phyloP scores from a whole-genome alignment of 768 basidiomycete species.

The Panaeolus papilionaceus region DNA sequence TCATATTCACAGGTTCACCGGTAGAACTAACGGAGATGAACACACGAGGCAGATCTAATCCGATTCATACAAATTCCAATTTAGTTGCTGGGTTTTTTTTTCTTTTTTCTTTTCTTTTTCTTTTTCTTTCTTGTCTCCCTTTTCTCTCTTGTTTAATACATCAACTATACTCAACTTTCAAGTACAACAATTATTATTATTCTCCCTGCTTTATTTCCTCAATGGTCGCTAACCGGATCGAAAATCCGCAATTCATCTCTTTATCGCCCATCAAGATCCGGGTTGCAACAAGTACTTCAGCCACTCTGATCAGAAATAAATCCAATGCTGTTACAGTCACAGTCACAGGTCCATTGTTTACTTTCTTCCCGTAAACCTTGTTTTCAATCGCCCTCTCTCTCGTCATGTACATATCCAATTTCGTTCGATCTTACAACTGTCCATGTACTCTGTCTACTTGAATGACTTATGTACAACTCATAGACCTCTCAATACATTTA shows the following conservation, averaged over 20 bases:
- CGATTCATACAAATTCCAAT: constrained; percentile 19
- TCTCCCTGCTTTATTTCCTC: constrained; percentile 14
- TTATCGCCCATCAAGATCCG: constrained; percentile 53
- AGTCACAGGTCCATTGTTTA: constrained; percentile 32
- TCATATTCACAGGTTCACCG: constrained; percentile 19
- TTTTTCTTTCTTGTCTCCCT: neutral
- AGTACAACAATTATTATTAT: neutral
- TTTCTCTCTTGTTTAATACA: constrained; percentile 7
- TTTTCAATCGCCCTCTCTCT: neutral
- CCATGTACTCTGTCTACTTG: neutral
- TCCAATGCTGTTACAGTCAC: constrained; percentile 7
- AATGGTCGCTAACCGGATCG: constrained; percentile 29
- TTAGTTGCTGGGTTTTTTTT: constrained; percentile 15
- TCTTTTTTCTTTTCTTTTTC: constrained; percentile 14
- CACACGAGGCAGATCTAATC: constrained; percentile 31
- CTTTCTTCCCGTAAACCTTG: constrained; percentile 18
- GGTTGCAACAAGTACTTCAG: constrained; percentile 41
- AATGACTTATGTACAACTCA: no score
- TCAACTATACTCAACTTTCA: no score
- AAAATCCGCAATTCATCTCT: constrained; percentile 29
- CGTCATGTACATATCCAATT: constrained; percentile 36
- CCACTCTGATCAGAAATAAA: constrained; percentile 29
- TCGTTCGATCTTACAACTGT: constrained; percentile 12
- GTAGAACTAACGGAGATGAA: constrained; percentile 22
- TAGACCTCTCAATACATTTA: constrained; percentile 21